A percentile compares a stretch with the other conserved stretches of the same genome.
phyloP scores from a whole-genome alignment of 805 yeast genomes.

The Candida awuae region DNA sequence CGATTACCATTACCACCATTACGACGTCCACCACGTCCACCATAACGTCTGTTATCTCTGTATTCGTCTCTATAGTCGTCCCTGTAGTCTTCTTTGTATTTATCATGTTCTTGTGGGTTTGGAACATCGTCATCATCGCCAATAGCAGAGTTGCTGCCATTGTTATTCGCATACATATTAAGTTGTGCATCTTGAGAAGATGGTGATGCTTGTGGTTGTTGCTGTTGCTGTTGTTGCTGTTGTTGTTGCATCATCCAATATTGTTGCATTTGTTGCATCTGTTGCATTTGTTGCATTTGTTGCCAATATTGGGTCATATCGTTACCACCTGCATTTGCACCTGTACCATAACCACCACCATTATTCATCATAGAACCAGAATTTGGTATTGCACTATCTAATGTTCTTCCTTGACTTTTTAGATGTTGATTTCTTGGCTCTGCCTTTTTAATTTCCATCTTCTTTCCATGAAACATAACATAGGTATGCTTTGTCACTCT shows the following conservation, averaged over 20 bases:
- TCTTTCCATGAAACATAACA: slow-evolving; percentile 76
- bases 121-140: slow-evolving; percentile 29
- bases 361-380: background rate
- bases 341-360: slow-evolving; percentile 16
- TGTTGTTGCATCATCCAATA: slow-evolving; percentile 20
- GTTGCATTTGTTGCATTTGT: slow-evolving; percentile 54
- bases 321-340: slow-evolving; percentile 26
- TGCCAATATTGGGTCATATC: slow-evolving; percentile 49
- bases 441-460: slow-evolving; percentile 78
- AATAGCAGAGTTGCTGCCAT: slow-evolving; percentile 8
- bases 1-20: background rate
- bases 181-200: slow-evolving; percentile 11
- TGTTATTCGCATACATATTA: slow-evolving; percentile 8
- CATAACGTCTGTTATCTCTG: background rate
- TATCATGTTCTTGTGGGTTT: slow-evolving; percentile 28
- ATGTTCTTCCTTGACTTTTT: slow-evolving; percentile 5
- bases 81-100: too few species aligned
- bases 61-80: background rate
- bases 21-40: background rate
- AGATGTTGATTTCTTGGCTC: slow-evolving; percentile 68
- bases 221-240: slow-evolving; percentile 6
- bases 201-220: slow-evolving; percentile 7
- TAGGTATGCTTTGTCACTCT: slow-evolving; percentile 75
- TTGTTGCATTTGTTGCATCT: slow-evolving; percentile 35
- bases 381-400: slow-evolving; percentile 2